Base-by-base conservation (phyloP, 2,329 filamentous ascomycete genomes). In the Cordyceps tenuipes region DNA sequence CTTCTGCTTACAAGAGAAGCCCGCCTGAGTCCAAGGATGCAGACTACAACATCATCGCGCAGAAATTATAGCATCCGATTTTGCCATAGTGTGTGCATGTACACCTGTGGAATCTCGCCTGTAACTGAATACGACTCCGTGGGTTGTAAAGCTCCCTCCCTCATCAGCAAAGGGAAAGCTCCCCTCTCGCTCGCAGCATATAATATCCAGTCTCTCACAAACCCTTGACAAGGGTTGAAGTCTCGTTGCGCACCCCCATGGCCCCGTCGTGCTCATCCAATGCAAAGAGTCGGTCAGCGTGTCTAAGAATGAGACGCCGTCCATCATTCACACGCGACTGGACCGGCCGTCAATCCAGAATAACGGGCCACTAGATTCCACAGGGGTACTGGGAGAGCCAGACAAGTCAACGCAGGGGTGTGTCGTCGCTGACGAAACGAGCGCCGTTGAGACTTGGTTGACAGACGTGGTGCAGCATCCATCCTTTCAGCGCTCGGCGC, bases 251-350 rank as follows among this genome's bases (percentile, higher is more conserved):
- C 54, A 21, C 54, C 54, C 52, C 41, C 54, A 10, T 39, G 54
- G 19, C 29, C 31, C 31, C 43, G 43, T 47, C 5, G 23, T 36
- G 26, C 41, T 46, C 17, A 26, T 55, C 17, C 41, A 21, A 44
- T 43, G 46, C 47, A 58, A 58, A 58, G 55, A 58, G 55, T 58
- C 55, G 55, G 55, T 58, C 55, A 58, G 23, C 55, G 12, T 29
- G 23, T 50, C 31, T 26, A 8, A 29, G 55, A 21, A 31, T 51
- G 17, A 50, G 43, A 47, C 47, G 26, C 55, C 36, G 34, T 50
- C 46, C 46, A 19, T 50, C 23, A 34, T 36, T 51, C 34, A 58
- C 47, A 50, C 47, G 26, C 55, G 36, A 58, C 47, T 29, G 21
- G n/a, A 34, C 36, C 47, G 15, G 47, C 48, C 55, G 36, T 50